Evolutionary conservation across 2,329 filamentous ascomycete species (phyloP).

Genomic region (Pseudocercospora ulei): DNA sequence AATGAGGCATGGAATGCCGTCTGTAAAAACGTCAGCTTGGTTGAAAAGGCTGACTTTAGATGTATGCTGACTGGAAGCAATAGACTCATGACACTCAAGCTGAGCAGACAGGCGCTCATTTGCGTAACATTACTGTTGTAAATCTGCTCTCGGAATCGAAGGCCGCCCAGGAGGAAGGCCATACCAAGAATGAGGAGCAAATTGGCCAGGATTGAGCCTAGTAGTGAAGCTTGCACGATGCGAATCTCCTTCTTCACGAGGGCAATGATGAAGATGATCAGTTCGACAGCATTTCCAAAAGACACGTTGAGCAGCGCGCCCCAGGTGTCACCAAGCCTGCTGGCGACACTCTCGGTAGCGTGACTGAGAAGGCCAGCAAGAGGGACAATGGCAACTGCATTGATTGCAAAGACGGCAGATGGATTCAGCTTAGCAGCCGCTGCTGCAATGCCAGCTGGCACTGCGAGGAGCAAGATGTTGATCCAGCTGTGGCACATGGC

Average conservation of each 20-base stretch:
- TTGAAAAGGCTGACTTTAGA: neutral
- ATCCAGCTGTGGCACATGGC: constrained; percentile 63
- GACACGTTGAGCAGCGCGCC: constrained; percentile 46
- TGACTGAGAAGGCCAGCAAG: constrained; percentile 43
- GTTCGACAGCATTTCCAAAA: constrained; percentile 46
- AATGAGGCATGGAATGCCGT: constrained; percentile 92
- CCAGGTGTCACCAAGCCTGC: constrained; percentile 42
- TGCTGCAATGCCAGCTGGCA: constrained; percentile 64
- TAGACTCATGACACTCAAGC: constrained; percentile 79
- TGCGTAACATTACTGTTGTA: constrained; percentile 94
- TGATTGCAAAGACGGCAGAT: constrained; percentile 44
- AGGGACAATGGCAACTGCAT: constrained; percentile 45
- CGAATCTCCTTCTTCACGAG: constrained; percentile 74
- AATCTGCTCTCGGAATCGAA: constrained; percentile 82
- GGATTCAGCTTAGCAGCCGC: constrained; percentile 40
- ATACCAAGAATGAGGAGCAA: constrained; percentile 82
- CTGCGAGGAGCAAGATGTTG: constrained; percentile 67
- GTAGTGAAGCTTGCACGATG: constrained; percentile 80
- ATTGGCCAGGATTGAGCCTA: constrained; percentile 84
- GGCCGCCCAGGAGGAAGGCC: constrained; percentile 76
- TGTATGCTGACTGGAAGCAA: constrained; percentile 57
- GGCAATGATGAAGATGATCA: constrained; percentile 58
- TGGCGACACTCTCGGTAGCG: constrained; percentile 44
- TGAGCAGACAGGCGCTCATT: constrained; percentile 88
- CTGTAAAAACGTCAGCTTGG: constrained; percentile 34